Base-by-base conservation (phyloP, 352 stramenopile species). In the Pythium phragmiticola region DNA sequence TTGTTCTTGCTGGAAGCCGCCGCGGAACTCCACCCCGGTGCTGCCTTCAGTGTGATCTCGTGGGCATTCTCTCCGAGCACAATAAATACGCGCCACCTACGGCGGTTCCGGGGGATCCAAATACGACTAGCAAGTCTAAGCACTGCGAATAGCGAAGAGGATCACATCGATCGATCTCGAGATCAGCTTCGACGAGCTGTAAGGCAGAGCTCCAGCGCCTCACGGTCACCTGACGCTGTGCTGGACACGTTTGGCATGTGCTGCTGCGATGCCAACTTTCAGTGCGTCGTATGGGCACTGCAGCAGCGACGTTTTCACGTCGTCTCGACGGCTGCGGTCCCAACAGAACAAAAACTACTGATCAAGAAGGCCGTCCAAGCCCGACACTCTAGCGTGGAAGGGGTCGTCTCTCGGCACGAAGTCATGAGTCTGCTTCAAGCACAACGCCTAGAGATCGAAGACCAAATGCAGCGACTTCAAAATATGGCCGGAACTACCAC, bases 1-100 rank as follows among this genome's bases (percentile, higher is more conserved):
- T 62, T 85, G 7, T 63, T 59, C 13, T 61, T 88, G 0, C 54
- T 88, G 11, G 76, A 86, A 65, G 57, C 52, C 16, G 57, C 65
- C 2, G 34, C 37, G 3, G 47, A 47, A 3, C 45, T 57, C 13
- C 28, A 61, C 43, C 17, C 33, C 5, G 2, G 48, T 0, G 46
- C 46, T 3, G 45, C 53, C 2, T n/a, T 26, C 7, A 57, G 26
- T 4, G 46, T 55, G 8, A 4, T 71, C 7, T 19, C 16, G 9
- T 71, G 65, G 65, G 57, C 51, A 0, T 71, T 71, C 34, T 45
- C 56, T 8, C 11, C 41, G 6, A 45, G 58, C 14, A 42, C 54
- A 0, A 36, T 71, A 16, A 55, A 42, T 39, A 52, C 46, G 4
- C 50, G 65, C 14, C 54, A 71, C 33, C 36, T 56, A 8, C 56